Evolutionary conservation across 768 basidiomycete genomes (phyloP), one percentile per base, ranked within the genome.

Genomic region (Agaricus sinodeliciosus): DNA sequence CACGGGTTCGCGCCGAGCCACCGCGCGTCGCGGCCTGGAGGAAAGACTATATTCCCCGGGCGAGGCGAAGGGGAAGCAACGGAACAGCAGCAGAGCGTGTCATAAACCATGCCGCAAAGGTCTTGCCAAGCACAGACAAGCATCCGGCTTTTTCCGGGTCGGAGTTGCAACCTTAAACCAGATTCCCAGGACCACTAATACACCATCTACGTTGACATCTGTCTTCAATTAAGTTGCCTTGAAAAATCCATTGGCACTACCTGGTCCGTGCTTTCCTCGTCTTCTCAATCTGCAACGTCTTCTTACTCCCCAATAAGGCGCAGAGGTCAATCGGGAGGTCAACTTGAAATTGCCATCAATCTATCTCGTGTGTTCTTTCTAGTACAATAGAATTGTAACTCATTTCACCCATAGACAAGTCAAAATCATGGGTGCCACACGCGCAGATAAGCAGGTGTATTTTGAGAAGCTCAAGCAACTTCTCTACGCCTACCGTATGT

Each of bases 271-370:
- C 16, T 31, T 43, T 4, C 49, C 16, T 13, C 26, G 40, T 34
- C 7, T 2, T 43, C 4, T 27, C 13, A 37, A 4, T 12, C 37
- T 22, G 16, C 48, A 34, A n/a, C 31, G 43, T 3, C 40, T 15
- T 15, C 5, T 13, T 39, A 12, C 31, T 3, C 16, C 12, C 12
- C 13, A 39, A 39, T 6, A 3, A 66, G 67, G 69, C 50, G 57
- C 67, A 87, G 88, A 89, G 90, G 89, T 87, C 89, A 91, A 88
- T 88, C 62, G 90, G 90, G 90, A 92, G 90, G 90, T 87, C 78
- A 75, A 81, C 74, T 69, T 67, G 65, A 68, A 40, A 19, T 36
- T 12, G 36, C 53, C 54, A 63, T 59, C 55, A 57, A 51, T 43
- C 36, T 57, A 56, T 55, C 50, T 56, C 54, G 63, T 64, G 43